Conservation (phyloP, 2,329 filamentous ascomycete species). For the Drechslera avenae region DNA sequence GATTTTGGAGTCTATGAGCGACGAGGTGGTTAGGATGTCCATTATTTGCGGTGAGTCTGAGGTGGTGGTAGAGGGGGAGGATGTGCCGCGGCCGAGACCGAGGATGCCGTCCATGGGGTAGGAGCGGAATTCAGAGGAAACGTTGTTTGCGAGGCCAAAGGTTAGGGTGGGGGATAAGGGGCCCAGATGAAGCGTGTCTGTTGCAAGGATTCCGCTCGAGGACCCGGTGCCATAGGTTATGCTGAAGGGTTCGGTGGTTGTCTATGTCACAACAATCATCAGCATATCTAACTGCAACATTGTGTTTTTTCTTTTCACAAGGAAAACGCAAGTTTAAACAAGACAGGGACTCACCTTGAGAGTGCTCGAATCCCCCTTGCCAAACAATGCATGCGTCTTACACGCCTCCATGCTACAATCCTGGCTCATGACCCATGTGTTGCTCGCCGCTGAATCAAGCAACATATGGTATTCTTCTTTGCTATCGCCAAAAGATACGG, state of each 20-base stretch:
- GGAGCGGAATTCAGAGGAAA: slow-evolving; percentile 73
- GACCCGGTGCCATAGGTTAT: slow-evolving; percentile 79
- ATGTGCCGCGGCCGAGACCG: slow-evolving; percentile 69
- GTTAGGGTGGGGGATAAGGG: slow-evolving; percentile 66
- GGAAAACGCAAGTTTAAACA: too few relatives aligned
- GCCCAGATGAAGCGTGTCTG: slow-evolving; percentile 70
- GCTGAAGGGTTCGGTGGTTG: slow-evolving; percentile 61
- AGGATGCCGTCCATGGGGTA: slow-evolving; percentile 91
- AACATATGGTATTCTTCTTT: slow-evolving; percentile 59
- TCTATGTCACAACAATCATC: slow-evolving; percentile 30
- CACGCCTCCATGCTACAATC: slow-evolving; percentile 72
- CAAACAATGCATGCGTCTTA: slow-evolving; percentile 71
- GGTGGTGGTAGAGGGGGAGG: slow-evolving; percentile 45
- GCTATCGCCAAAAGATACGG: slow-evolving; percentile 56
- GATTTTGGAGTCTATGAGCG: slow-evolving; percentile 66
- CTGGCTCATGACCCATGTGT: slow-evolving; percentile 82
- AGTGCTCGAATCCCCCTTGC: slow-evolving; percentile 67
- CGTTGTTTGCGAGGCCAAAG: slow-evolving; percentile 74
- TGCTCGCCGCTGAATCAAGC: slow-evolving; percentile 62
- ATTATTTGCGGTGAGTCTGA: slow-evolving; percentile 67
- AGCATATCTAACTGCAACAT: neutral
- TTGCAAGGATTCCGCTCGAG: slow-evolving; percentile 69
- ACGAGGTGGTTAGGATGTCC: slow-evolving; percentile 62
- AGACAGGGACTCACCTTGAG: slow-evolving; percentile 49
- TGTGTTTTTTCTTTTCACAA: too few relatives aligned